phyloP scores from a whole-genome alignment of 2,329 filamentous ascomycete genomes.

The Beauveria bassiana region DNA sequence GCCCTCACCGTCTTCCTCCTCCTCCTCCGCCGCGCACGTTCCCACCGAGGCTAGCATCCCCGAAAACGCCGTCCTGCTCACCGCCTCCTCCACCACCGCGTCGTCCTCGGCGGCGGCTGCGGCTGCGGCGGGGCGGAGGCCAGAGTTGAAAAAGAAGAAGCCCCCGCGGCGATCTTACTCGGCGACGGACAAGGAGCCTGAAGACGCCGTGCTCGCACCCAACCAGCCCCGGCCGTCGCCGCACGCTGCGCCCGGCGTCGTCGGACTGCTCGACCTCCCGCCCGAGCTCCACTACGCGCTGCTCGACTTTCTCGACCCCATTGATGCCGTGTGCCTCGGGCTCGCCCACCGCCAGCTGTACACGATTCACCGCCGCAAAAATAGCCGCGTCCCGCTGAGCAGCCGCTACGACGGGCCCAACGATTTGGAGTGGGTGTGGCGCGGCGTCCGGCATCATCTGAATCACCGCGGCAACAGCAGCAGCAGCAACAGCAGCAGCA shows the following conservation, averaged over 20 bases:
- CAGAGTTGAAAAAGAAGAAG: slow-evolving; percentile 25
- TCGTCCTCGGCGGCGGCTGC: neutral
- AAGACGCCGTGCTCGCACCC: slow-evolving; percentile 24
- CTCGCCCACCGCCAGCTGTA: slow-evolving; percentile 52
- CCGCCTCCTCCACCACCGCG: slow-evolving; percentile 9
- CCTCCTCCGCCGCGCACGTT: slow-evolving; percentile 13
- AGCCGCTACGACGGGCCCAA: slow-evolving; percentile 53
- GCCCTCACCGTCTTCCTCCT: slow-evolving; percentile 10
- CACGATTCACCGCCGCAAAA: slow-evolving; percentile 47
- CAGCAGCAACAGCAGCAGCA: neutral
- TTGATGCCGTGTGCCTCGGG: slow-evolving; percentile 55
- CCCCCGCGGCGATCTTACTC: slow-evolving; percentile 50
- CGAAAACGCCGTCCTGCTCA: slow-evolving; percentile 22
- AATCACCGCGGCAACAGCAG: slow-evolving; percentile 20
- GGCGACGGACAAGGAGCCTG: slow-evolving; percentile 51
- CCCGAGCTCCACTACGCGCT: slow-evolving; percentile 52
- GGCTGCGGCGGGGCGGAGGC: neutral
- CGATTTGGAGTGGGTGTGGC: slow-evolving; percentile 57
- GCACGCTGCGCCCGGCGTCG: slow-evolving; percentile 20
- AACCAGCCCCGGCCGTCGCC: slow-evolving; percentile 40
- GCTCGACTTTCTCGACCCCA: slow-evolving; percentile 56
- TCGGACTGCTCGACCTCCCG: slow-evolving; percentile 43
- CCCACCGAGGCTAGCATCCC: slow-evolving; percentile 26
- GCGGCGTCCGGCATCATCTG: slow-evolving; percentile 41
- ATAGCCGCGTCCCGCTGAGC: slow-evolving; percentile 48